Evolutionary conservation across 306 rosid species (phyloP).

Genomic region (Casuarina glauca): DNA sequence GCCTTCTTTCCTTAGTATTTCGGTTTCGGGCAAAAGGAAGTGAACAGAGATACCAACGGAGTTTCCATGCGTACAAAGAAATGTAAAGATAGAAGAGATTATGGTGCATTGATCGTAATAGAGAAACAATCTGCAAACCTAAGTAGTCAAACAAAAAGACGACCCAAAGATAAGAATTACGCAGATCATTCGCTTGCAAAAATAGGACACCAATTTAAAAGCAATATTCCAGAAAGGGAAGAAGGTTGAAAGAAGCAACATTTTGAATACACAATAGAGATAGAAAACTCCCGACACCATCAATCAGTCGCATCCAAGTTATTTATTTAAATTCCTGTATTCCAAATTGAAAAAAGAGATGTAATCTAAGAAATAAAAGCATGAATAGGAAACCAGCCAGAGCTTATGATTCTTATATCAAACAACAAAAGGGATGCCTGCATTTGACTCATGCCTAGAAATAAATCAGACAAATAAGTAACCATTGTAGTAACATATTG

Average conservation of each 20-base stretch:
- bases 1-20: too few relatives aligned
- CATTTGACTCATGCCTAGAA: background rate
- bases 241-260: background rate
- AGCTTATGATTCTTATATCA: background rate
- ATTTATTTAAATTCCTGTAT: conserved; percentile 47
- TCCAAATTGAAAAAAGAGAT: conserved; percentile 27
- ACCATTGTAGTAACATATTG: background rate
- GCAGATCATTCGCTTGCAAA: background rate
- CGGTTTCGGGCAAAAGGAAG: too few relatives aligned
- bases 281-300: conserved; percentile 22
- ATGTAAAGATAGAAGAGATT: too few relatives aligned
- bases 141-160: too few relatives aligned
- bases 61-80: too few relatives aligned
- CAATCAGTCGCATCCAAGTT: conserved; percentile 39
- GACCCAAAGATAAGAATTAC: too few relatives aligned
- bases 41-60: too few relatives aligned
- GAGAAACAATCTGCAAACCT: too few relatives aligned
- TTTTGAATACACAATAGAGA: background rate
- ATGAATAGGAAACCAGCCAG: background rate
- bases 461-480: background rate
- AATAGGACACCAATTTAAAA: background rate
- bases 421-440: background rate
- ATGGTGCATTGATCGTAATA: too few relatives aligned
- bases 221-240: too few relatives aligned
- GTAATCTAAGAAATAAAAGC: conserved; percentile 9